Percentiles rank a stretch among this genome's conserved stretches.
These are phyloP conservation scores for Pezicula neosporulosa DNA, from an alignment of 2,329 filamentous ascomycete genomes.

Conservation along the genomic window DNA sequence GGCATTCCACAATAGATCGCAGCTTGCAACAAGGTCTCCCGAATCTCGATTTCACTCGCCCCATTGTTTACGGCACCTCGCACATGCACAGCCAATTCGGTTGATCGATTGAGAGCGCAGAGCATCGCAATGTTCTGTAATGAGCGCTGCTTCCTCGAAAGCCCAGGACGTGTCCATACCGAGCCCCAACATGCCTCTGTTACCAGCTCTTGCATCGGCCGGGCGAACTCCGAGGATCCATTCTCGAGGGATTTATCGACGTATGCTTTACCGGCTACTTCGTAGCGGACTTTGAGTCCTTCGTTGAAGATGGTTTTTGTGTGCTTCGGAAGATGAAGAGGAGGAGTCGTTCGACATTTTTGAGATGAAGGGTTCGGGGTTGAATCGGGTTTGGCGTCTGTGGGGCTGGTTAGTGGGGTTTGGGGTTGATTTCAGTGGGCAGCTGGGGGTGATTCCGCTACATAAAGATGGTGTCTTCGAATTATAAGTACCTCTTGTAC, in stretches of 20 bases:
- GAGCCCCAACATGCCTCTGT: constrained; percentile 64
- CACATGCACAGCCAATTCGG: constrained; percentile 60
- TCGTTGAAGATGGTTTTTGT: constrained; percentile 56
- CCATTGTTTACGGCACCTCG: constrained; percentile 62
- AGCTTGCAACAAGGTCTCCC: constrained; percentile 51
- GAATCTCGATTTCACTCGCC: constrained; percentile 56
- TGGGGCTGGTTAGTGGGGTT: too few relatives aligned
- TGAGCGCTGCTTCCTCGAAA: constrained; percentile 56
- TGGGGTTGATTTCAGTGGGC: too few relatives aligned
- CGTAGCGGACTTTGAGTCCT: constrained; percentile 55
- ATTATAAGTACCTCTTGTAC: too few relatives aligned
- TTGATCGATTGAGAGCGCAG: constrained; percentile 54
- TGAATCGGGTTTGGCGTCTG: too few relatives aligned
- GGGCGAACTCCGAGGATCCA: constrained; percentile 54
- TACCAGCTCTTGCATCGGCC: constrained; percentile 58
- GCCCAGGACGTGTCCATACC: constrained; percentile 60
- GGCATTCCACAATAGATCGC: constrained; percentile 42
- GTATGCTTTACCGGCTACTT: constrained; percentile 58
- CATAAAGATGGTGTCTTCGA: too few relatives aligned
- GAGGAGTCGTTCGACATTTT: constrained; percentile 33
- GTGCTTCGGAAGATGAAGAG: constrained; percentile 34
- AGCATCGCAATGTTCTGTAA: constrained; percentile 65
- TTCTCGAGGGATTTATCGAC: constrained; percentile 54
- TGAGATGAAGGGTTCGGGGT: constrained; percentile 6
- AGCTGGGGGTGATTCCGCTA: too few relatives aligned